phyloP scores from a whole-genome alignment of 345 rosid genomes.

The Sisymbrium altissimum region DNA sequence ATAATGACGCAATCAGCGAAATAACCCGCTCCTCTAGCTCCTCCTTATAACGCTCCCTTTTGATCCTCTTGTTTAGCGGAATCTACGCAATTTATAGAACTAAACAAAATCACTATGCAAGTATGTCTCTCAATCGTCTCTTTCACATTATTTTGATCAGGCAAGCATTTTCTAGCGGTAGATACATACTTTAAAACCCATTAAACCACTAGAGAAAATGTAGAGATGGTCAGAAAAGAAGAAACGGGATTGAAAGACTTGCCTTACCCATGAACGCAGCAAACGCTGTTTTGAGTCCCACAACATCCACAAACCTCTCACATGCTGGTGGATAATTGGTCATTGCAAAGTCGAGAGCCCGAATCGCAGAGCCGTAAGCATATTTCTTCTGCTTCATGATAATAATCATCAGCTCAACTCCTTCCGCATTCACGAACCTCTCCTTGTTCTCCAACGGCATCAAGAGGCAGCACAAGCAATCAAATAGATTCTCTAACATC shows the following conservation, averaged over 20 bases:
- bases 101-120: background rate
- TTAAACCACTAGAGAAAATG: background rate
- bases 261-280: slow-evolving; percentile 99
- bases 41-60: slow-evolving; percentile 80
- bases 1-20: slow-evolving; percentile 78
- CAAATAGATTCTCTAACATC: slow-evolving; percentile 93
- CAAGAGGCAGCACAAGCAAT: slow-evolving; percentile 80
- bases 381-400: slow-evolving; percentile 98
- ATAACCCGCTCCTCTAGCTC: slow-evolving; percentile 86
- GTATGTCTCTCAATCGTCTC: background rate
- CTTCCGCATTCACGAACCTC: slow-evolving; percentile 93
- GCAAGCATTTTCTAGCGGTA: background rate
- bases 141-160: background rate
- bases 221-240: background rate
- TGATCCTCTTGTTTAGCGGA: slow-evolving; percentile 82
- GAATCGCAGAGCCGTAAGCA: slow-evolving; percentile 87
- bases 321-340: slow-evolving; percentile 96
- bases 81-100: slow-evolving; percentile 46
- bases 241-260: slow-evolving; percentile 41
- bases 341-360: slow-evolving; percentile 95
- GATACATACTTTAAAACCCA: background rate
- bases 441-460: slow-evolving; percentile 99
- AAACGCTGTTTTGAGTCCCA: slow-evolving; percentile 92
- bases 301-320: slow-evolving; percentile 92
- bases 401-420: slow-evolving; percentile 96